Evolutionary conservation across 140 eudicot species (phyloP), one percentile per base, ranked within the genome.

Genomic region (Erigeron philadelphicus): DNA sequence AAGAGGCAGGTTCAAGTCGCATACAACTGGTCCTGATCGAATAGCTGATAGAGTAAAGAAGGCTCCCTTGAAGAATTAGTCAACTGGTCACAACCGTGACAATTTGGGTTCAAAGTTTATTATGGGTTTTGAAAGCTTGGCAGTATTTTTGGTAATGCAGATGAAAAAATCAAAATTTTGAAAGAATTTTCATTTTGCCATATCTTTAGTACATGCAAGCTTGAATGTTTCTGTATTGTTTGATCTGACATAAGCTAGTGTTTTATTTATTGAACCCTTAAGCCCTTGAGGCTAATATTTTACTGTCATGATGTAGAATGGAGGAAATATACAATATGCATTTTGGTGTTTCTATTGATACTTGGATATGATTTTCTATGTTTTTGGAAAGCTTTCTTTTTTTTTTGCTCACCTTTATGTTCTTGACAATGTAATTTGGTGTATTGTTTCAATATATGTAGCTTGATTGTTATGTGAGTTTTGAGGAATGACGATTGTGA

Each of bases 31-130:
- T 19, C 95, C 95, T 41, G 84, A 85, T 66, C 86, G 96, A 47
- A 93, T 93, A 78, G 81, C 95, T 5, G 98, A 93, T 80, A 79
- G 98, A 86, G 96, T 74, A 66, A 93, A 93, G 87, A 93, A 93
- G 83, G 98, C 96, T 64, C 98, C 98, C 13, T 79, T 93, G 65
- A 93, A 90, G 84, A 75, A 66, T 11, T 90, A 77, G 76, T 66
- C 68, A 66, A 50, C 55, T 49, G 55, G 55, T 49, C 55, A 49
- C 11, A 49, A 31, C 67, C 45, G 31, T 7, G 44, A 21, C 45
- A 11, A 59, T 11, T 25, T 25, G 9, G 25, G 38, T 43, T 21
- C 66, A 6, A 56, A 8, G 71, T 48, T 21, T 66, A 46, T 46
- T 70, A 7, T 38, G 35, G 77, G 38, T 18, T 55, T 73, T 19